Evolutionary conservation across 2,329 filamentous ascomycete genomes (phyloP).

Genomic region (Stagonosporopsis vannaccii): DNA sequence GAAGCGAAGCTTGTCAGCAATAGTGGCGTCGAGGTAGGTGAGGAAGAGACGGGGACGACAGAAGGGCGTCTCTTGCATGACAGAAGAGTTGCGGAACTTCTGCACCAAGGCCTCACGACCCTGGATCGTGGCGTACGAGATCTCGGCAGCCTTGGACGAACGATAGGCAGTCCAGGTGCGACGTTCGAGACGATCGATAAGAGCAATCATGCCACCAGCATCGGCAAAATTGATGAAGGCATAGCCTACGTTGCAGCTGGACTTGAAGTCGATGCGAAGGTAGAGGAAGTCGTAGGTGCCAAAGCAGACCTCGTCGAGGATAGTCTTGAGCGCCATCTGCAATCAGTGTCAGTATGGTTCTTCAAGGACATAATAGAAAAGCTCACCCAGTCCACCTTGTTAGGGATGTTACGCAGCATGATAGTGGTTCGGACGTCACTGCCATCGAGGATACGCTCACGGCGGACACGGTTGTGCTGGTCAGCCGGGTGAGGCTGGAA

Average conservation of each 20-base stretch:
- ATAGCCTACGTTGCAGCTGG: constrained; percentile 79
- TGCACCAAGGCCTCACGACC: constrained; percentile 89
- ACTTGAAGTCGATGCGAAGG: constrained; percentile 73
- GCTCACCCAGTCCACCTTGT: constrained; percentile 74
- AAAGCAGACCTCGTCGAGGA: constrained; percentile 79
- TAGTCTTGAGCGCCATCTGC: constrained; percentile 66
- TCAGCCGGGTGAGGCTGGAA: constrained; percentile 33
- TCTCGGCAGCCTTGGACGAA: constrained; percentile 83
- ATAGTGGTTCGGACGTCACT: constrained; percentile 65
- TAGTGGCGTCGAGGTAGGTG: constrained; percentile 56
- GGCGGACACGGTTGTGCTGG: constrained; percentile 50
- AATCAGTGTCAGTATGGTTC: constrained; percentile 23
- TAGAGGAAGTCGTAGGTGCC: constrained; percentile 96
- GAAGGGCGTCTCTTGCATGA: constrained; percentile 84
- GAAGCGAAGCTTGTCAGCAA: constrained; percentile 49
- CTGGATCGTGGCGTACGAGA: constrained; percentile 98
- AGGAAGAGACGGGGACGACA: constrained; percentile 78
- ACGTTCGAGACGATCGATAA: constrained; percentile 41
- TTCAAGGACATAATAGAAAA: not conserved
- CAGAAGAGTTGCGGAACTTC: constrained; percentile 95
- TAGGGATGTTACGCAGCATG: constrained; percentile 95
- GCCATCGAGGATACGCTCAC: constrained; percentile 51
- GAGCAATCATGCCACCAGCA: constrained; percentile 53
- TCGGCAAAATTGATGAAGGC: constrained; percentile 95
- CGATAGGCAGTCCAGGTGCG: constrained; percentile 76